Conservation (phyloP, 1,284 basidiomycete species). For the Schizopora paradoxa region DNA sequence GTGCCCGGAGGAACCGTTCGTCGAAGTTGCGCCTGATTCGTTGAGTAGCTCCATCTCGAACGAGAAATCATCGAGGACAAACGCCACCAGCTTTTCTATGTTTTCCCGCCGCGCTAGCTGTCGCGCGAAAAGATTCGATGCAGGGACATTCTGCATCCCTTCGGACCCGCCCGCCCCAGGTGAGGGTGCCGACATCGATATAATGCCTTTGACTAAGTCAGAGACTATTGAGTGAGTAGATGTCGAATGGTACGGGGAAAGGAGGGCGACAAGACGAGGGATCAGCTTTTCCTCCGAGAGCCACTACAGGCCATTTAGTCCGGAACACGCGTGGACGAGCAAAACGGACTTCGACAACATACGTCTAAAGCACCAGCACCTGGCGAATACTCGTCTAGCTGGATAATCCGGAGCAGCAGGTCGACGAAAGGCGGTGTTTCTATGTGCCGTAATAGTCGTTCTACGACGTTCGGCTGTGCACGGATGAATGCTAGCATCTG, state of each 20-base stretch:
- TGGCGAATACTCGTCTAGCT: constrained; percentile 84
- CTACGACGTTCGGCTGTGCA: constrained; percentile 76
- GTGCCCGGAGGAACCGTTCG: constrained; percentile 19
- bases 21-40: constrained; percentile 22
- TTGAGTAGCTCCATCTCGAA: constrained; percentile 23
- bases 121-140: constrained; percentile 84
- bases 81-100: constrained; percentile 69
- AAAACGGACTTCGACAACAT: constrained; percentile 38
- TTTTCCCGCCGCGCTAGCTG: constrained; percentile 81
- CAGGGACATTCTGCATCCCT: constrained; percentile 59
- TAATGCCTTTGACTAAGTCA: constrained; percentile 92
- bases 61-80: constrained; percentile 73
- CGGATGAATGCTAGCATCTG: constrained; percentile 94
- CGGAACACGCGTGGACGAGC: constrained; percentile 28
- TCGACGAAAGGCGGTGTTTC: constrained; percentile 91
- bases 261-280: constrained; percentile 73
- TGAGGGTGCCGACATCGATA: constrained; percentile 90
- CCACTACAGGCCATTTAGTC: constrained; percentile 57
- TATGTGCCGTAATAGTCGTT: constrained; percentile 81
- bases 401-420: constrained; percentile 87
- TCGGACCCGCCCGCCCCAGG: constrained; percentile 68
- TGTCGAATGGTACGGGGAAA: constrained; percentile 74
- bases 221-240: constrained; percentile 86
- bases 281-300: constrained; percentile 84
- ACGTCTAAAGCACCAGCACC: constrained; percentile 84